phyloP scores from a whole-genome alignment of 176 grass and related monocot genomes.

The Phoenix dactylifera region DNA sequence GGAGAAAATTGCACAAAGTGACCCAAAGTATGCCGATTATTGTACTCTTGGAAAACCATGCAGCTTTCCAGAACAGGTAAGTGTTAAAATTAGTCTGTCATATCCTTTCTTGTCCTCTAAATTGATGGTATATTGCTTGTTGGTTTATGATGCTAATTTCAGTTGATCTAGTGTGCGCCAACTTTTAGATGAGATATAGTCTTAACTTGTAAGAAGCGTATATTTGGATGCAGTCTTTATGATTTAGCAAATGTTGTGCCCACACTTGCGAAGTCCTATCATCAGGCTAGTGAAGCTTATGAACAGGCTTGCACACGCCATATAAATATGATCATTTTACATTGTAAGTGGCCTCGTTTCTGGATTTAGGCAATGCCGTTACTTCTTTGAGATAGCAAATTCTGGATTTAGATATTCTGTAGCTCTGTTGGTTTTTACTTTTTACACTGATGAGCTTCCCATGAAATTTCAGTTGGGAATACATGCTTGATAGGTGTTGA shows the following conservation, averaged over 20 bases:
- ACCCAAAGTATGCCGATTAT: constrained; percentile 67
- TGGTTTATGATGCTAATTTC: too few relatives aligned
- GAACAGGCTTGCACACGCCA: constrained; percentile 94
- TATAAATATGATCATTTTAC: constrained; percentile 84
- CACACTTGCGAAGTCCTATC: constrained; percentile 85
- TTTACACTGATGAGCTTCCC: too few relatives aligned
- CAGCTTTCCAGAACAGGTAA: constrained; percentile 94
- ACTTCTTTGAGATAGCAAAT: neutral
- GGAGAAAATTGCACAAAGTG: constrained; percentile 89
- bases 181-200: neutral
- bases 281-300: constrained; percentile 79
- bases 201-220: neutral
- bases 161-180: constrained; percentile 1
- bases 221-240: constrained; percentile 72
- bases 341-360: constrained; percentile 46
- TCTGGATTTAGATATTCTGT: too few relatives aligned
- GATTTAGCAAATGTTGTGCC: constrained; percentile 85
- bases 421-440: too few relatives aligned
- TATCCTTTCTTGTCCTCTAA: neutral
- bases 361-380: constrained; percentile 1
- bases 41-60: constrained; percentile 91
- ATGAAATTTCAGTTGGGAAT: too few relatives aligned
- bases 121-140: too few relatives aligned
- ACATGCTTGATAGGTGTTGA: too few relatives aligned
- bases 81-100: neutral